These are phyloP conservation scores for Kazachstania psychrophila DNA, from an alignment of 805 yeast species.

Conservation along the genomic window DNA sequence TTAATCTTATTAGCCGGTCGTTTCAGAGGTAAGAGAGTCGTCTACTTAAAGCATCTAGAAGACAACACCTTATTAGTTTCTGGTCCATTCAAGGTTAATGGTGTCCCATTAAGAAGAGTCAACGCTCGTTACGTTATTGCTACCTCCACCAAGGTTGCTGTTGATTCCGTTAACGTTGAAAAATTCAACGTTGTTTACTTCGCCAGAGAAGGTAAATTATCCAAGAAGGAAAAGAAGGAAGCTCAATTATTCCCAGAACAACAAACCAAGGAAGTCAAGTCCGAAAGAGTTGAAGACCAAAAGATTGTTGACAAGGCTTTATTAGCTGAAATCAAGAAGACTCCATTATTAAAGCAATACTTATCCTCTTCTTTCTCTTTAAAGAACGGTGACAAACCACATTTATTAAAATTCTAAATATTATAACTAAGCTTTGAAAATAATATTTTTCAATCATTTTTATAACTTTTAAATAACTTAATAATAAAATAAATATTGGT, in stretches of 20 bases:
- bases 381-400: slow-evolving; percentile 97
- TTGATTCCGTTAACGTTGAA: slow-evolving; percentile 69
- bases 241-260: slow-evolving; percentile 80
- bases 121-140: slow-evolving; percentile 97
- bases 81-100: slow-evolving; percentile 98
- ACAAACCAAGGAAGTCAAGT: slow-evolving; percentile 73
- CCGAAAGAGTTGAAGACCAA: slow-evolving; percentile 93
- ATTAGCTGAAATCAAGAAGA: slow-evolving; percentile 87
- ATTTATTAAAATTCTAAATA: slow-evolving; percentile 85
- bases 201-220: slow-evolving; percentile 75
- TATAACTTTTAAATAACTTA: slow-evolving; percentile 3
- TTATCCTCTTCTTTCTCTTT: slow-evolving; percentile 88
- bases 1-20: slow-evolving; percentile 95
- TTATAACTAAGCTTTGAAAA: slow-evolving; percentile 1
- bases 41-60: slow-evolving; percentile 88
- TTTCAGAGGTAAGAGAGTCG: slow-evolving; percentile 99
- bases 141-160: slow-evolving; percentile 82
- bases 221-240: slow-evolving; percentile 75
- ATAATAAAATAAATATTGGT: slow-evolving; percentile 3
- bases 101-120: slow-evolving; percentile 98
- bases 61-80: slow-evolving; percentile 94
- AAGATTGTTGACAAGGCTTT: slow-evolving; percentile 86
- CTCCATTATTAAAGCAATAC: slow-evolving; percentile 93
- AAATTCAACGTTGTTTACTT: slow-evolving; percentile 91
- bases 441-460: background rate